Base-by-base conservation (phyloP, 2,329 filamentous ascomycete species). In the Fusarium xyrophilum region DNA sequence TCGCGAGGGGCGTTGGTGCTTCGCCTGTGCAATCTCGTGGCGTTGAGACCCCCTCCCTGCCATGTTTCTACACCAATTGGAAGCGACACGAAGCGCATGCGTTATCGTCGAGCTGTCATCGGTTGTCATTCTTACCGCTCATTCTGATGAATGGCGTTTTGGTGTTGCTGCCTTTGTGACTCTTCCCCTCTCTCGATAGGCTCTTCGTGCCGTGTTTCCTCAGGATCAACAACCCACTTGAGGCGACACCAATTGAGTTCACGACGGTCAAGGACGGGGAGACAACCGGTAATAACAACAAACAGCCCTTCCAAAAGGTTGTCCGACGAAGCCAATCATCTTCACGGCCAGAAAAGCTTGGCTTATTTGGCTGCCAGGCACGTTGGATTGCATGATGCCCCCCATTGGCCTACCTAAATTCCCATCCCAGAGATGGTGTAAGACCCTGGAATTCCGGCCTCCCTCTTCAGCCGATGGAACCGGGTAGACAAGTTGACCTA, bases 241-340 rank as follows among this genome's bases (percentile, higher is more conserved):
- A 40, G 56, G 42, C 35, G 33, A 15, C 44, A 28, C 44, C 21
- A 54, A 62, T 54, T 55, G 46, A 55, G 53, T 36, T 51, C 42
- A 56, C 12, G n/a, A 56, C 38, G 32, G 8, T 23, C 9, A 12
- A 15, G 11, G 25, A 5, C n/a, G 6, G 33, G 59, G 25, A 27
- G 62, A 54, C 46, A 55, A 40, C 46, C 59, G 59, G 57, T n/a
- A 46, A 62, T 54, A 62, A 33, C 6, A 7, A 6, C 1, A 7
- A 27, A 27, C 8, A 19, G 13, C 2, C 21, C n/a, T 40, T 61
- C 14, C 12, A 32, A 47, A 28, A 25, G 32, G n/a, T 27, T 27
- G 28, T 62, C 21, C 6, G 1, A 15, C 14, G 17, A 51, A 36
- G 5, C 14, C 50, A 43, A 44, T 54, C 40, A 47, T 36, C 30